A percentile compares a stretch with the other conserved stretches of the same genome.
These are phyloP conservation scores for Metschnikowia anglica DNA, from an alignment of 805 yeast species.

Conservation along the genomic window DNA sequence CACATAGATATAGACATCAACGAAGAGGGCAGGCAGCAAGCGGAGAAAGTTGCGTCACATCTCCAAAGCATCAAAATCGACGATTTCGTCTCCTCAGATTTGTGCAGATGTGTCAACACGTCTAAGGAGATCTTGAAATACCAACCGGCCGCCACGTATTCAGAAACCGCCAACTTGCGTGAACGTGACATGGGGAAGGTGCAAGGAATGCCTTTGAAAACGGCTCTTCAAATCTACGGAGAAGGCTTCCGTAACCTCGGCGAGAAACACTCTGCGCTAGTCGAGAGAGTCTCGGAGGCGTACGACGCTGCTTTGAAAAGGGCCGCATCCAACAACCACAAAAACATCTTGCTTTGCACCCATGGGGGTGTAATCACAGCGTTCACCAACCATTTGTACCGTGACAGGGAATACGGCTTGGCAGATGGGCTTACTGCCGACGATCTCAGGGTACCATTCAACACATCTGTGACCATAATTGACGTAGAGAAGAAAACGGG, in stretches of 20 bases:
- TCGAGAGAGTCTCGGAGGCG: conserved; percentile 47
- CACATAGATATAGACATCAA: conserved; percentile 68
- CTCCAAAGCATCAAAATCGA: conserved; percentile 44
- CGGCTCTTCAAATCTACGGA: conserved; percentile 65
- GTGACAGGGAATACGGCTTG: conserved; percentile 37
- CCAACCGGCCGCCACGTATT: conserved; percentile 28
- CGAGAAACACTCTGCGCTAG: conserved; percentile 50
- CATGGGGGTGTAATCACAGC: conserved; percentile 83
- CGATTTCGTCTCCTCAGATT: conserved; percentile 50
- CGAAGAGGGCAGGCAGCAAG: conserved; percentile 60
- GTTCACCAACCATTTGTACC: conserved; percentile 50
- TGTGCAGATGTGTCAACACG: conserved; percentile 62
- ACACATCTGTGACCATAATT: conserved; percentile 70
- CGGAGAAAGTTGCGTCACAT: conserved; percentile 50
- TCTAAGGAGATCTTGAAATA: conserved; percentile 39
- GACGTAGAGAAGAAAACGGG: conserved; percentile 48
- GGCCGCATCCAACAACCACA: conserved; percentile 31
- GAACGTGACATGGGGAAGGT: conserved; percentile 76
- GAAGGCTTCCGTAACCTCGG: conserved; percentile 61
- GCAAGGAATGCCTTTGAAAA: conserved; percentile 69
- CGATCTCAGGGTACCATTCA: conserved; percentile 60
- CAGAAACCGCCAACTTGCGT: conserved; percentile 42
- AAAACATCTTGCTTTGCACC: conserved; percentile 61
- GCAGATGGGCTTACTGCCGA: conserved; percentile 38
- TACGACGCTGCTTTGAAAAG: conserved; percentile 45